These are phyloP conservation scores for Copromyces sp. DNA, from an alignment of 495 filamentous ascomycete species.

Conservation along the genomic window DNA sequence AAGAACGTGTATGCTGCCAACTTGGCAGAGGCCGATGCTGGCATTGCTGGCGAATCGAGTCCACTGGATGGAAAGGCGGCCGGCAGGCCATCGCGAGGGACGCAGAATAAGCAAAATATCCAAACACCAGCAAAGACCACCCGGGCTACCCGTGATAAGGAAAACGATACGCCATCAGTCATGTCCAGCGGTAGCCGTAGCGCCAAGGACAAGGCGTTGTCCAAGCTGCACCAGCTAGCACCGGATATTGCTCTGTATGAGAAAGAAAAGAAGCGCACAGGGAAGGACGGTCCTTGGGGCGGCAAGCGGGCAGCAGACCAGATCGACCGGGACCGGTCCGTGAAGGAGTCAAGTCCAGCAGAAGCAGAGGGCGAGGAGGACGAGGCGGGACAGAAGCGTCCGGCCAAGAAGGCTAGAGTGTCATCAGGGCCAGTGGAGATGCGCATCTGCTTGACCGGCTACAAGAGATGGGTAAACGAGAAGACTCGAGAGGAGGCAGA, in stretches of 20 bases:
- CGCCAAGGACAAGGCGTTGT: slow-evolving; percentile 74
- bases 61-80: slow-evolving; percentile 2
- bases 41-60: slow-evolving; percentile 15
- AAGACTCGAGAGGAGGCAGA: slow-evolving; percentile 64
- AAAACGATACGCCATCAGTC: slow-evolving; percentile 71
- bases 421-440: slow-evolving; percentile 49
- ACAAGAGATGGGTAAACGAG: slow-evolving; percentile 61
- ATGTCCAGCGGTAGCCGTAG: slow-evolving; percentile 63
- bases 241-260: slow-evolving; percentile 82
- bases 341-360: slow-evolving; percentile 23
- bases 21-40: slow-evolving; percentile 11
- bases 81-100: slow-evolving; percentile 3
- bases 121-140: slow-evolving; percentile 30
- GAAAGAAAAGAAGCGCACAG: slow-evolving; percentile 72
- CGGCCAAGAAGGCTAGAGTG: slow-evolving; percentile 54
- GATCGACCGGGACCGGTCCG: slow-evolving; percentile 39
- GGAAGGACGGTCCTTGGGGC: slow-evolving; percentile 66
- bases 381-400: slow-evolving; percentile 34
- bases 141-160: slow-evolving; percentile 50
- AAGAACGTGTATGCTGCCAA: slow-evolving; percentile 26
- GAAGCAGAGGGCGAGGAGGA: slow-evolving; percentile 32
- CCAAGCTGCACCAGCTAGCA: slow-evolving; percentile 63
- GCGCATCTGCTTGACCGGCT: slow-evolving; percentile 68
- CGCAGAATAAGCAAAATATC: slow-evolving; percentile 15
- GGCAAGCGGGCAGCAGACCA: slow-evolving; percentile 54